Base-by-base conservation (phyloP, 768 basidiomycete species). In the Phylloporus sp. region DNA sequence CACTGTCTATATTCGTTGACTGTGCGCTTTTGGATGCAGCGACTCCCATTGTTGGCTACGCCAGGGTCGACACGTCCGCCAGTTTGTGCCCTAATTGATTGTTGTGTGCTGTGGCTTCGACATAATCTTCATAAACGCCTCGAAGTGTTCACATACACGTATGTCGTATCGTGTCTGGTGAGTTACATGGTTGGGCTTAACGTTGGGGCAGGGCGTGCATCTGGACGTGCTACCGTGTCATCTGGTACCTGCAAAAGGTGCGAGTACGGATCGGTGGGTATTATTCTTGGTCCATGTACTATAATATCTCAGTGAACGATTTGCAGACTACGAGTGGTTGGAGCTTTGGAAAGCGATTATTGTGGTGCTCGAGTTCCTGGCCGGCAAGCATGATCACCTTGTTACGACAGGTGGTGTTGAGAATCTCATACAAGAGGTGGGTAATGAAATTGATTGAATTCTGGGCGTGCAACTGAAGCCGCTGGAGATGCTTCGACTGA, bases 91-190 rank as follows among this genome's bases (percentile, higher is more conserved):
- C 45, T 86, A 20, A 57, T 86, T n/a, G 83, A 86, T 59, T 84
- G 80, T 46, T 82, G 79, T 53, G 71, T 82, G 6, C 68, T 86
- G 13, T 86, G 82, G 82, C 61, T 85, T 22, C 77, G 81, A 15
- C 84, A 87, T 53, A 85, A 84, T 57, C 64, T 86, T 24, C 80
- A 84, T 46, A 82, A 76, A 54, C 74, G 69, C 23, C 63, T 86
- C 5, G 80, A 84, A 47, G 73, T 77, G 0, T 66, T 71, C 23
- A 75, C 76, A 6, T 84, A 83, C 54, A 64, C 70, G 84, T 82
- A 54, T 36, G 80, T 63, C 17, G 11, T 36, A 79, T 63, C 17
- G 11, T 26, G 37, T 41, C 18, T 7, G 11, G 17, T 18, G 14
- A 40, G 21, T 15, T 13, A 17, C 7, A 14, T 20, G 14, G 35